These are phyloP conservation scores for Penicillium longicatenatum DNA, from an alignment of 495 filamentous ascomycete genomes.

Conservation along the genomic window DNA sequence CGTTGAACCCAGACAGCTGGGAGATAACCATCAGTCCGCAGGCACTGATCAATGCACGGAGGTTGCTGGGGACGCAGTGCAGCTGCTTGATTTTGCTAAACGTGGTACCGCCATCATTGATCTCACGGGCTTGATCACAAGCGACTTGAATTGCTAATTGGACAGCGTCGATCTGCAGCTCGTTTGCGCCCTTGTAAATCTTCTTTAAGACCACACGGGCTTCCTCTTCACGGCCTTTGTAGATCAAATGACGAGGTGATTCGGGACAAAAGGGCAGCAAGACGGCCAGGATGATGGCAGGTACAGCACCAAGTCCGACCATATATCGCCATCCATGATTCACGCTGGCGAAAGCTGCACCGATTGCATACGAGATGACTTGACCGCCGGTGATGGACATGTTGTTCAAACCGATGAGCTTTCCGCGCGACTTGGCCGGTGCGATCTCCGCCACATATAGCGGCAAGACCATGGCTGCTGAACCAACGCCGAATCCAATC, in stretches of 20 bases:
- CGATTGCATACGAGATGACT: slow-evolving; percentile 53
- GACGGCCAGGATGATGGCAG: slow-evolving; percentile 44
- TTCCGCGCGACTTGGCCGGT: slow-evolving; percentile 53
- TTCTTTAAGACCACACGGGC: slow-evolving; percentile 36
- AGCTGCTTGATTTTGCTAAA: slow-evolving; percentile 48
- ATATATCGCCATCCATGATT: slow-evolving; percentile 54
- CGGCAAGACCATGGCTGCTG: slow-evolving; percentile 53
- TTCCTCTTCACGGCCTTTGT: slow-evolving; percentile 44
- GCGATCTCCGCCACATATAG: slow-evolving; percentile 51
- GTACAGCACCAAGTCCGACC: slow-evolving; percentile 54
- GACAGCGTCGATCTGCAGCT: slow-evolving; percentile 43
- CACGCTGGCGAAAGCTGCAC: slow-evolving; percentile 53
- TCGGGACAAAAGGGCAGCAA: slow-evolving; percentile 54
- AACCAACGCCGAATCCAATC: slow-evolving; percentile 57
- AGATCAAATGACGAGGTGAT: slow-evolving; percentile 54
- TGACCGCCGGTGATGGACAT: slow-evolving; percentile 59
- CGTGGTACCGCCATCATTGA: slow-evolving; percentile 33
- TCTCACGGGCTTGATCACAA: slow-evolving; percentile 38
- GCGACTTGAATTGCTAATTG: slow-evolving; percentile 34
- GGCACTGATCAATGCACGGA: slow-evolving; percentile 52
- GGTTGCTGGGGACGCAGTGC: slow-evolving; percentile 46
- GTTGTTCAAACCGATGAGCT: slow-evolving; percentile 58
- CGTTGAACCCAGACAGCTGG: slow-evolving; percentile 53
- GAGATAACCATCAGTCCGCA: slow-evolving; percentile 53
- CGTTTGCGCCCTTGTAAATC: slow-evolving; percentile 41